Evolutionary conservation across 768 basidiomycete species (phyloP).

Genomic region (Myochromella boudieri): DNA sequence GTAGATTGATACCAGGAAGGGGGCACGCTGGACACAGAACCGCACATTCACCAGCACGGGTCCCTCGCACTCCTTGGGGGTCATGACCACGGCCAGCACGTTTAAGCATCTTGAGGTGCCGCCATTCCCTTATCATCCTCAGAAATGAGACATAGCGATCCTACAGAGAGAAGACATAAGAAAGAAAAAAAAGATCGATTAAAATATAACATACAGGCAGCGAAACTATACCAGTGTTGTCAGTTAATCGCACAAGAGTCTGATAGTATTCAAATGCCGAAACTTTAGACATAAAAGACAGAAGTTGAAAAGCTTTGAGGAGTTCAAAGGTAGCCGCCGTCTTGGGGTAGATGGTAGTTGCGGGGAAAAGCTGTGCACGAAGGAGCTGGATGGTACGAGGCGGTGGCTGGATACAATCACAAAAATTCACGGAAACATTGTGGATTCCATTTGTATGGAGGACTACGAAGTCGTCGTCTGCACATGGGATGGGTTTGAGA

Average conservation of each 20-base stretch:
- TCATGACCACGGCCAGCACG: constrained; percentile 16
- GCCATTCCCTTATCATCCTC: constrained; percentile 5
- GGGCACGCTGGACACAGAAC: constrained; percentile 15
- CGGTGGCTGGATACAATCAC: constrained; percentile 21
- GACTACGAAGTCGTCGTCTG: constrained; percentile 22
- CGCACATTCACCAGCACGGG: constrained; percentile 5
- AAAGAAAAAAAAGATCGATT: not conserved
- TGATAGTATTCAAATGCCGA: constrained; percentile 27
- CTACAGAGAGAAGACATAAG: not conserved
- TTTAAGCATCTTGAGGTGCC: constrained; percentile 16
- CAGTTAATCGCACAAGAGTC: constrained; percentile 18
- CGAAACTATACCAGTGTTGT: constrained; percentile 19
- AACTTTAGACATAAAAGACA: constrained; percentile 27
- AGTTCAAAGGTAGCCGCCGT: constrained; percentile 27
- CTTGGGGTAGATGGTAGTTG: too few relatives aligned
- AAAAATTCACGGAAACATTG: constrained; percentile 26
- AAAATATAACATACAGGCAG: not conserved
- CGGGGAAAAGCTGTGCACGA: constrained; percentile 19
- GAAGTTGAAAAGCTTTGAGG: constrained; percentile 24
- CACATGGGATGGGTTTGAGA: constrained; percentile 4
- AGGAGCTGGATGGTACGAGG: constrained; percentile 27
- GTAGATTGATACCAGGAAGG: constrained; percentile 13
- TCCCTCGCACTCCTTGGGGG: constrained; percentile 8
- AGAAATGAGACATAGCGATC: constrained; percentile 1
- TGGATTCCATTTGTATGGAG: constrained; percentile 28